Evolutionary conservation across 345 rosid species (phyloP).

Genomic region (Eucalyptus viminalis): DNA sequence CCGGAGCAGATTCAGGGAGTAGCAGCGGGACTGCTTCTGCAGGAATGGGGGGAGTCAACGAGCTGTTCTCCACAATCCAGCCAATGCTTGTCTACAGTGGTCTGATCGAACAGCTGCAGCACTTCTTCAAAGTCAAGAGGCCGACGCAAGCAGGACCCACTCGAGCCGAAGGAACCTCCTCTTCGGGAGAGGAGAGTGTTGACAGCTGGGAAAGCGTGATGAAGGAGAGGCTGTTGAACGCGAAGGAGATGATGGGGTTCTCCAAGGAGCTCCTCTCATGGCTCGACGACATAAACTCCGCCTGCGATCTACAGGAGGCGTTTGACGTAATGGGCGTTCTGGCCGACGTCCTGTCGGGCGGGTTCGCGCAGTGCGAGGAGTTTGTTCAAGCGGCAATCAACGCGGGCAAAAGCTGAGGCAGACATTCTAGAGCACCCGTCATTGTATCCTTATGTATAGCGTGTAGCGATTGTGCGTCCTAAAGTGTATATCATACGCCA

Average conservation of each 20-base stretch:
- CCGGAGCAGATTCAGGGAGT: slow-evolving; percentile 31
- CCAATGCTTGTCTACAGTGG: slow-evolving; percentile 91
- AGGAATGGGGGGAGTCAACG: slow-evolving; percentile 28
- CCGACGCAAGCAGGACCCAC: background rate
- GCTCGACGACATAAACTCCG: slow-evolving; percentile 74
- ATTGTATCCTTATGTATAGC: background rate
- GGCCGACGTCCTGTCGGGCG: slow-evolving; percentile 68
- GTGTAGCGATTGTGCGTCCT: background rate
- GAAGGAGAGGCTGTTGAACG: slow-evolving; percentile 63
- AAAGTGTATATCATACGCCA: background rate
- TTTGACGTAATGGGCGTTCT: slow-evolving; percentile 75
- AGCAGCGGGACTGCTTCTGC: slow-evolving; percentile 14
- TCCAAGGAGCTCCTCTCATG: slow-evolving; percentile 74
- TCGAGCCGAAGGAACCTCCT: slow-evolving; percentile 27
- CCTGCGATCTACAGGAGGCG: slow-evolving; percentile 76
- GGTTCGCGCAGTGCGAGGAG: slow-evolving; percentile 52
- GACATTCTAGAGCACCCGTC: background rate
- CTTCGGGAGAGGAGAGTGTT: slow-evolving; percentile 21
- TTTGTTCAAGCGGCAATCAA: slow-evolving; percentile 65
- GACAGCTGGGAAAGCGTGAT: slow-evolving; percentile 75
- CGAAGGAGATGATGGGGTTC: slow-evolving; percentile 75
- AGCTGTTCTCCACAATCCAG: slow-evolving; percentile 49
- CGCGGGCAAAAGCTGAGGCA: slow-evolving; percentile 40
- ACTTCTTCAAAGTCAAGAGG: slow-evolving; percentile 55
- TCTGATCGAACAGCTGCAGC: slow-evolving; percentile 88